These are phyloP conservation scores for Colletotrichum sublineola DNA, from an alignment of 2,329 filamentous ascomycete genomes.

Conservation along the genomic window DNA sequence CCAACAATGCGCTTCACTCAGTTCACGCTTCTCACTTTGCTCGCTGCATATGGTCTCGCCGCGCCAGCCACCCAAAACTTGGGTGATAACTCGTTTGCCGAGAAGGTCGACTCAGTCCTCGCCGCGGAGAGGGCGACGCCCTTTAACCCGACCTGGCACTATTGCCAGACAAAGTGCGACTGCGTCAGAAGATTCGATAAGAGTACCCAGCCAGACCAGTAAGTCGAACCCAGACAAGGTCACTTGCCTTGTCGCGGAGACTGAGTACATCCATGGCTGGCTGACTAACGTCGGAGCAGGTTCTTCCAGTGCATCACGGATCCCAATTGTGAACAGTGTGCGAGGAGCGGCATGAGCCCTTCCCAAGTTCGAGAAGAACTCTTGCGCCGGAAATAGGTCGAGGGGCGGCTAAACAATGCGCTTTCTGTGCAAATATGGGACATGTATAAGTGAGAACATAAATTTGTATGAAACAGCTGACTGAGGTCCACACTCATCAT, in stretches of 20 bases:
- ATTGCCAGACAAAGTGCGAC: constrained; percentile 45
- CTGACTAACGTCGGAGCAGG: constrained; percentile 42
- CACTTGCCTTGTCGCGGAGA: background rate
- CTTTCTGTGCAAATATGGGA: background rate
- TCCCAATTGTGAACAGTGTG: constrained; percentile 47
- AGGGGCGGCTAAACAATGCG: no score
- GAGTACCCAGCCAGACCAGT: constrained; percentile 41
- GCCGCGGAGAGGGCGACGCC: constrained; percentile 25
- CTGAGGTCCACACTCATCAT: background rate
- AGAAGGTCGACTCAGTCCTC: constrained; percentile 35
- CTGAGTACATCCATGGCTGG: background rate
- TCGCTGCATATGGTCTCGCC: constrained; percentile 4
- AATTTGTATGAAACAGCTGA: background rate
- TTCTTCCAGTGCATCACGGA: constrained; percentile 54
- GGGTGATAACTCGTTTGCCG: background rate
- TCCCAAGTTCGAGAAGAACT: background rate
- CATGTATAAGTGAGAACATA: no score
- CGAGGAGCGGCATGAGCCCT: constrained; percentile 20
- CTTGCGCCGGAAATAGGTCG: background rate
- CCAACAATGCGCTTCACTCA: constrained; percentile 21
- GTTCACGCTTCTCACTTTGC: constrained; percentile 32
- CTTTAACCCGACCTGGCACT: constrained; percentile 18
- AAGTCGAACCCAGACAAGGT: background rate
- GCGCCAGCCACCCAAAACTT: constrained; percentile 7
- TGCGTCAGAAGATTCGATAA: constrained; percentile 46